phyloP scores from a whole-genome alignment of 202 grass and related monocot genomes.

The Bolboschoenoplectus hybrid region DNA sequence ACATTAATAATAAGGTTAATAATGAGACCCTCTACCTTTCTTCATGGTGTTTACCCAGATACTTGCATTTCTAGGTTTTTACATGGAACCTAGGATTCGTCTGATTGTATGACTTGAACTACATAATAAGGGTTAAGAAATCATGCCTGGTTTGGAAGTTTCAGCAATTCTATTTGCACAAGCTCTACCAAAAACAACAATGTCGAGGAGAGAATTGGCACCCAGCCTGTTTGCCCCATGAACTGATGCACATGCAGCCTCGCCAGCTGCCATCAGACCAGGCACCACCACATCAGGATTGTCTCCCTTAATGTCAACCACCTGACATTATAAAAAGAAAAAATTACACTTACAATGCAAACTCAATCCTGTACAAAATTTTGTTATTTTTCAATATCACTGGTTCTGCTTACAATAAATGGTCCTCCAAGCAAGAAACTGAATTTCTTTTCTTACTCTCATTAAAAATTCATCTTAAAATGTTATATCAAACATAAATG shows the following conservation, averaged over 20 bases:
- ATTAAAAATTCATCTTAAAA: background rate
- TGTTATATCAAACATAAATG: slow-evolving; percentile 4
- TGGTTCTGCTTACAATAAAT: background rate
- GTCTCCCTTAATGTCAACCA: slow-evolving; percentile 61
- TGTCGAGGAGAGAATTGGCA: slow-evolving; percentile 75
- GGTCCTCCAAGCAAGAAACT: background rate
- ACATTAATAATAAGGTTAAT: background rate
- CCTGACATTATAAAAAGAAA: slow-evolving; percentile 42
- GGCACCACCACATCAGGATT: slow-evolving; percentile 57
- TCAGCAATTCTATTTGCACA: slow-evolving; percentile 72
- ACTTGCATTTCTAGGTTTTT: background rate
- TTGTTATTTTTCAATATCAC: background rate
- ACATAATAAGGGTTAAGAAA: slow-evolving; percentile 17
- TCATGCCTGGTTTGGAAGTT: slow-evolving; percentile 61
- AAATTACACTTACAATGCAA: slow-evolving; percentile 3
- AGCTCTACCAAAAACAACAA: slow-evolving; percentile 78
- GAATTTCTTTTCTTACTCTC: background rate
- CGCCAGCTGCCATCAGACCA: slow-evolving; percentile 67
- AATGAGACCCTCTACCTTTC: background rate
- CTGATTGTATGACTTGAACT: background rate
- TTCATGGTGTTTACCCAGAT: slow-evolving; percentile 16
- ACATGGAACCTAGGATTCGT: background rate
- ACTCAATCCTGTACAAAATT: slow-evolving; percentile 8
- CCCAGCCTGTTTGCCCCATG: slow-evolving; percentile 82
- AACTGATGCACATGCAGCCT: slow-evolving; percentile 76